Evolutionary conservation across 2,329 filamentous ascomycete species (phyloP), one percentile per base, ranked within the genome.

Genomic region (Aspergillus jensenii): DNA sequence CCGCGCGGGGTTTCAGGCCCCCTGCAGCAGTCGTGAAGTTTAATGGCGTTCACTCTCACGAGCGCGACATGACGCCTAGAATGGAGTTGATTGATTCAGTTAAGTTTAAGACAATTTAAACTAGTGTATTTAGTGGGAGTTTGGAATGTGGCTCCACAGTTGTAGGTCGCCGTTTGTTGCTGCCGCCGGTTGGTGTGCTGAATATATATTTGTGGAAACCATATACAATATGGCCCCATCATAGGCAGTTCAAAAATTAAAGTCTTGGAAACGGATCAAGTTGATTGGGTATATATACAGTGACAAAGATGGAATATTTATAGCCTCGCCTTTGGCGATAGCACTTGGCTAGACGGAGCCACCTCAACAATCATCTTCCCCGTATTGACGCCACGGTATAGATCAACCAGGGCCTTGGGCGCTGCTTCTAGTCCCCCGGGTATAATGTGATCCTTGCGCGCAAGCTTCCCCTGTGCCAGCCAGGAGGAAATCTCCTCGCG

Each of bases 381-480:
- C 9, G 83, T 90, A 71, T 93, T 93, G 15, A 80, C 76, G 41
- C 90, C 90, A 49, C 84, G 79, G 70, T 87, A 92, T 56, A 93
- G 73, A 59, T 84, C 81, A 12, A 84, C 73, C 53, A 92, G 78
- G 0, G 82, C 87, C 62, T 84, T 75, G 56, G 90, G 87, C 2
- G 88, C 87, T 37, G 80, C 80, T 58, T 78, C 76, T 12, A 92
- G 74, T 0, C 89, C 89, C n/a, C 89, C 89, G 65, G 82, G 82
- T 60, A 91, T 74, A 57, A 93, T 82, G 2, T 87, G 87, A 74
- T 91, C 88, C 70, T 87, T 87, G 57, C 86, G 77, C 81, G 90
- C 85, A 62, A 93, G 73, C 76, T 87, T 90, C 50, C 90, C 90
- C 69, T 90, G 85, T 2, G 78, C 76, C n/a, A 91, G 70, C 89